A percentile compares a stretch with the other conserved stretches of the same genome.
Conservation (phyloP, 306 rosid genomes). For the Ziziphus jujuba region DNA sequence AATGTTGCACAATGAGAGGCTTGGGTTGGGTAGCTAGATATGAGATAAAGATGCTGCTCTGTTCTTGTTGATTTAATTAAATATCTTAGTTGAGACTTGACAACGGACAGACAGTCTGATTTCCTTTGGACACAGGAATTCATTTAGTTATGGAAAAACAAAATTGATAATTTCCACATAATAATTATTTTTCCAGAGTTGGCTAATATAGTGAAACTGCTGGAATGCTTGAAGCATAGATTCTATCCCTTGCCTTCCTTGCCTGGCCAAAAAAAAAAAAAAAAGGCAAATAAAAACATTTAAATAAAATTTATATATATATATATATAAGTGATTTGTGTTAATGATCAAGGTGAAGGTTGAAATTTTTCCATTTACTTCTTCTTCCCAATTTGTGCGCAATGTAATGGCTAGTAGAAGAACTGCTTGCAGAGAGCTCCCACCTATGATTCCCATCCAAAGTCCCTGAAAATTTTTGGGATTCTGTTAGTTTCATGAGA, state of each 20-base stretch:
- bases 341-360: not conserved
- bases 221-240: not conserved
- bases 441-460: conserved; percentile 24
- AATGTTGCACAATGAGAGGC: too few species aligned
- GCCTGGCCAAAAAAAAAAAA: not conserved
- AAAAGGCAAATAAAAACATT: too few species aligned
- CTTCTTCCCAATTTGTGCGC: conserved; percentile 14
- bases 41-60: too few species aligned
- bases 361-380: not conserved
- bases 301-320: not conserved
- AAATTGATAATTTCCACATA: too few species aligned
- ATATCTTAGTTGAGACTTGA: too few species aligned
- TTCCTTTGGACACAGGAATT: too few species aligned
- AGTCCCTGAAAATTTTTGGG: conserved; percentile 11
- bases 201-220: not conserved
- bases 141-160: too few species aligned
- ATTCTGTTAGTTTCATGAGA: not conserved
- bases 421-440: conserved; percentile 18
- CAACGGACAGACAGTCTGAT: too few species aligned
- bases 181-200: too few species aligned
- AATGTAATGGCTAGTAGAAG: conserved; percentile 3
- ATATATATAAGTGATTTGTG: not conserved
- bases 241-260: conserved; percentile 13
- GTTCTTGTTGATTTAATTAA: too few species aligned
- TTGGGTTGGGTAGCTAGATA: too few species aligned